Base-by-base conservation (phyloP, 2,329 filamentous ascomycete genomes). In the Penicillium sp. region DNA sequence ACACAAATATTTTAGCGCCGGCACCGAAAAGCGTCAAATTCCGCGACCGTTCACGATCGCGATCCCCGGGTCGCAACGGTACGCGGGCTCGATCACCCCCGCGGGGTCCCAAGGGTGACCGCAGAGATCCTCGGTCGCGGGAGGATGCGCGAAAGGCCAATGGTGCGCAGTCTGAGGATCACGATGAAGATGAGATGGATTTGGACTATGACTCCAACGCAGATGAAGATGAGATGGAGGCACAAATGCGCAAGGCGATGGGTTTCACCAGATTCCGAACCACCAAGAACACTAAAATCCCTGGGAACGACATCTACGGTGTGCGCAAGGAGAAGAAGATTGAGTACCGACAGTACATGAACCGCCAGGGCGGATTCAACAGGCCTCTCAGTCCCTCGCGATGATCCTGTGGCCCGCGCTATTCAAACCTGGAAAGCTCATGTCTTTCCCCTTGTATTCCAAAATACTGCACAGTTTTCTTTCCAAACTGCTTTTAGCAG, bases 291-390 rank as follows among this genome's bases (percentile, higher is more conserved):
- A 91, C 89, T 51, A 95, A 97, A 70, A 87, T 99, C 1, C 82
- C 84, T 0, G 94, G 94, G 2, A 99, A 99, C 70, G 86, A 92
- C 69, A 85, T 88, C 40, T 92, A 90, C 52, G 91, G 81, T 0
- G 86, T 97, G 49, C 81, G 88, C 63, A 97, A 94, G 81, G 91
- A 94, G 77, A 97, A 96, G 85, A 92, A 91, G 84, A 90, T 88
- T 13, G 85, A 95, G 79, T 97, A 97, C 70, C 83, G 94, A 64
- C 94, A 99, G 83, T 99, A 99, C 75, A 99, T 99, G 86, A 81
- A 79, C 59, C 77, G 78, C 60, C 60, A 71, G 29, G 78, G 78
- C 54, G 78, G 78, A 51, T 81, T 81, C 68, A 81, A 81, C 62
- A 67, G 78, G 58, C 78, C 78, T 27, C 70, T 81, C 61, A 80